A percentile compares a stretch with the other conserved stretches of the same genome.
phyloP scores from a whole-genome alignment of 768 basidiomycete species.

The Leccinellum albellum region DNA sequence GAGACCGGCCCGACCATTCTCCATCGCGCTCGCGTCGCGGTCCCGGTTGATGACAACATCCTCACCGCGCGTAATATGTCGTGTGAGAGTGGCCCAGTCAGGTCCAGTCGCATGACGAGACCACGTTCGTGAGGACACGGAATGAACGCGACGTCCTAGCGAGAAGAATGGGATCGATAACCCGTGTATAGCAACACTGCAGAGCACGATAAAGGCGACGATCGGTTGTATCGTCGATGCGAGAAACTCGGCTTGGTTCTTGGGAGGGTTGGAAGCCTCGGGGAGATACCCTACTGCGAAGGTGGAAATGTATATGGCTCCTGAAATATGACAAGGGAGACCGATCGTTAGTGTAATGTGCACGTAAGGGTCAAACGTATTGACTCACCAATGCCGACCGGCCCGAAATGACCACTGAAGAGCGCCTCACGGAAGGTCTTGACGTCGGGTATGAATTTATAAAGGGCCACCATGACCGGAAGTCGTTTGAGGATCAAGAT shows the following conservation, averaged over 20 bases:
- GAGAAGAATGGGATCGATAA: constrained; percentile 95
- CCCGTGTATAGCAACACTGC: constrained; percentile 84
- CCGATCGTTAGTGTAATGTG: neutral
- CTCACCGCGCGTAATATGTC: constrained; percentile 64
- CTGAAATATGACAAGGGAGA: constrained; percentile 29
- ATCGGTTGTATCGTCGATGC: constrained; percentile 84
- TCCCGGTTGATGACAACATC: constrained; percentile 88
- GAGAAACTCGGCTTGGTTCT: constrained; percentile 60
- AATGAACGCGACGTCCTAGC: constrained; percentile 87
- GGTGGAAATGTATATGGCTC: constrained; percentile 91
- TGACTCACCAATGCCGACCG: constrained; percentile 67
- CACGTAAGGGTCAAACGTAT: neutral
- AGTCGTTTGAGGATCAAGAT: constrained; percentile 81
- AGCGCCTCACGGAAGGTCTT: constrained; percentile 92
- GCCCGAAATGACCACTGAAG: constrained; percentile 95
- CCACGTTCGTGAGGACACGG: constrained; percentile 75
- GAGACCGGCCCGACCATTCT: constrained; percentile 39
- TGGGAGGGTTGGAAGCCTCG: constrained; percentile 40
- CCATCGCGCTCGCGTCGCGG: constrained; percentile 42
- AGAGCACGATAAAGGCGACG: constrained; percentile 91
- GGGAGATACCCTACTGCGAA: constrained; percentile 66
- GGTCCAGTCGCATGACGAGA: constrained; percentile 71
- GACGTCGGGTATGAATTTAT: constrained; percentile 93
- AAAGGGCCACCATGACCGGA: constrained; percentile 78
- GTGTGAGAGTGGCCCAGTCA: constrained; percentile 81